Conservation (phyloP, 2,329 filamentous ascomycete genomes). For the Venturia effusa region DNA sequence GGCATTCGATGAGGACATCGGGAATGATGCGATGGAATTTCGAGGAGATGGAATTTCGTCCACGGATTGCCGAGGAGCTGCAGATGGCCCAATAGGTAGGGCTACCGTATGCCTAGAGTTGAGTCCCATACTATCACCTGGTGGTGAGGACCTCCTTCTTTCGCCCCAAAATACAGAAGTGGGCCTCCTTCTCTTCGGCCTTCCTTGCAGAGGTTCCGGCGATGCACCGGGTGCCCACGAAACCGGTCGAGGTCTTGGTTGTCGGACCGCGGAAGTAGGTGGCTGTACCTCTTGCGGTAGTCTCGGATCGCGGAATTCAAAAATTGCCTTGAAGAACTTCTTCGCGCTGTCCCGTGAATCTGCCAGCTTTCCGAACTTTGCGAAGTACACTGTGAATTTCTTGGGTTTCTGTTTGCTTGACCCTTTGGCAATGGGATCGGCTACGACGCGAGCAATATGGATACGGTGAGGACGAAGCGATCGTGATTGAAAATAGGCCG, state of each 20-base stretch:
- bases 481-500: conserved; percentile 36
- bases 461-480: conserved; percentile 45
- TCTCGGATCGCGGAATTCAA: conserved; percentile 22
- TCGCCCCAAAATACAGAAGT: conserved; percentile 7
- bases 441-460: conserved; percentile 40
- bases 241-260: background rate
- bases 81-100: conserved; percentile 24
- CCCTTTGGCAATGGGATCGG: background rate
- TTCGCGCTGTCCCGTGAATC: conserved; percentile 38
- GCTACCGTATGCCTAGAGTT: conserved; percentile 29
- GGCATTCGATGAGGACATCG: conserved; percentile 14
- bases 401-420: conserved; percentile 16
- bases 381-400: conserved; percentile 22
- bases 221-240: conserved; percentile 9
- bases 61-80: conserved; percentile 23
- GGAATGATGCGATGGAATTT: background rate
- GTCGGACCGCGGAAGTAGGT: background rate
- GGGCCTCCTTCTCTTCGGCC: conserved; percentile 1
- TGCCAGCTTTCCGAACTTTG: conserved; percentile 37
- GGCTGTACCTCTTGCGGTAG: background rate
- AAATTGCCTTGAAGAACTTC: conserved; percentile 34
- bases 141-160: conserved; percentile 2
- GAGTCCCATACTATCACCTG: conserved; percentile 24
- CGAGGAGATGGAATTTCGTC: conserved; percentile 17
- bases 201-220: background rate